These are phyloP conservation scores for Malus domestica DNA, from an alignment of 306 rosid genomes.

Conservation along the genomic window ASM211411v1 NC_041800.1:32921233-32921732, in stretches of 20 bases:
- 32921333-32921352: constrained; percentile 54
- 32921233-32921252: not conserved
- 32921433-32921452: constrained; percentile 67
- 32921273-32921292: constrained; percentile 40
- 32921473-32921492: constrained; percentile 92
- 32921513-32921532: constrained; percentile 14
- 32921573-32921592: not conserved
- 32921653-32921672: constrained; percentile 56
- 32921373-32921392: constrained; percentile 16
- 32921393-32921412: not conserved
- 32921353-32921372: constrained; percentile 10
- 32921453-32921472: constrained; percentile 71
- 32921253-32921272: not conserved
- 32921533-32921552: not conserved
- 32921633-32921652: constrained; percentile 38
- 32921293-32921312: constrained; percentile 80
- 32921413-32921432: not conserved
- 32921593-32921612: not conserved
- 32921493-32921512: constrained; percentile 53
- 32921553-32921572: not conserved
- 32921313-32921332: constrained; percentile 72
- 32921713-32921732: constrained; percentile 97
- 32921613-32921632: constrained; percentile 1
- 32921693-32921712: constrained; percentile 95
- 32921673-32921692: constrained; percentile 62